Conservation (phyloP, 306 rosid species). For the Adenanthera pavonina region DNA sequence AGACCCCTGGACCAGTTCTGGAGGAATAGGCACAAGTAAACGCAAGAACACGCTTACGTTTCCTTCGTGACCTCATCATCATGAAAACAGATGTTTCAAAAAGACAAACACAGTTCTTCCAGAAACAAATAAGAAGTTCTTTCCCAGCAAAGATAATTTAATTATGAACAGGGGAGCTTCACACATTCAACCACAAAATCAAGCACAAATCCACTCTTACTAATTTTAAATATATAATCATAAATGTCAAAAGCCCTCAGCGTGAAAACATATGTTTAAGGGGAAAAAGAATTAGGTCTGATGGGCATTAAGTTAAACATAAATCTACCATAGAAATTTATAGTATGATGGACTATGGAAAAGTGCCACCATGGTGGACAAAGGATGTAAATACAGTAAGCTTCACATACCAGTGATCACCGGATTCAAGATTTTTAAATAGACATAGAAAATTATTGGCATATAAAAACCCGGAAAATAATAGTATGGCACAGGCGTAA, state of each 20-base stretch:
- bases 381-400: neutral
- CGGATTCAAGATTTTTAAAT: conserved; percentile 21
- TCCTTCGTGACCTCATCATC: neutral
- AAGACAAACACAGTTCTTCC: neutral
- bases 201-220: neutral
- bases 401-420: conserved; percentile 6
- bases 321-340: neutral
- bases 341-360: neutral
- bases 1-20: neutral
- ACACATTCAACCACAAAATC: neutral
- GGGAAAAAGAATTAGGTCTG: neutral
- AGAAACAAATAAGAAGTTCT: neutral
- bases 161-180: neutral
- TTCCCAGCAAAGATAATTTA: neutral
- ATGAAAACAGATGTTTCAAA: neutral
- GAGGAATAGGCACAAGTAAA: neutral
- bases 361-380: neutral
- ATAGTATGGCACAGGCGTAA: conserved; percentile 7
- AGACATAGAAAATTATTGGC: conserved; percentile 30
- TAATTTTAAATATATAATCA: neutral
- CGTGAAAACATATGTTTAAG: neutral
- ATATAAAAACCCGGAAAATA: conserved; percentile 11
- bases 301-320: neutral
- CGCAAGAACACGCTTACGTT: neutral
- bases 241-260: conserved; percentile 1